These are phyloP conservation scores for Ustulina deusta DNA, from an alignment of 2,329 filamentous ascomycete genomes.

Conservation along the genomic window DNA sequence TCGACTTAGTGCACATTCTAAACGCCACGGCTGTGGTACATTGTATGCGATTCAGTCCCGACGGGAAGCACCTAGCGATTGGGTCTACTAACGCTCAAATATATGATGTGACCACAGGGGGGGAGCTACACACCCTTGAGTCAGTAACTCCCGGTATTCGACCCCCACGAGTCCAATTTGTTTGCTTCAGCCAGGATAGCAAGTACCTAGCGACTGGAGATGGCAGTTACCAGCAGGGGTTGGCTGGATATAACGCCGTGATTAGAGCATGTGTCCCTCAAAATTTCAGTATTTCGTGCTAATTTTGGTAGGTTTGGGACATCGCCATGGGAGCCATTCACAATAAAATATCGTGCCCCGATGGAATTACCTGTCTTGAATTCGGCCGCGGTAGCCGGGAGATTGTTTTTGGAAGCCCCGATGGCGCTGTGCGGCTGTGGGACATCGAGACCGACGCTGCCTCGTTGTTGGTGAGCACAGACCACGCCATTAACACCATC, in stretches of 20 bases:
- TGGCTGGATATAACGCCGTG: no score
- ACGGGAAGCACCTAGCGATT: neutral
- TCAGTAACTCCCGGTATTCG: neutral
- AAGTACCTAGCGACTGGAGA: neutral
- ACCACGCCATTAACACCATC: neutral
- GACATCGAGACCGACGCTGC: neutral
- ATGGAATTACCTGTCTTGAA: neutral
- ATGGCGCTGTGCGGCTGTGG: neutral
- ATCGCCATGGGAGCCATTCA: no score
- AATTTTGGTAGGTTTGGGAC: neutral
- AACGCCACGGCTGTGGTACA: no score
- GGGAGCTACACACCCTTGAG: no score
- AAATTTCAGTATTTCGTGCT: neutral
- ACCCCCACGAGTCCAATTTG: neutral
- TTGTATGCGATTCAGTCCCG: neutral
- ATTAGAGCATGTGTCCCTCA: neutral
- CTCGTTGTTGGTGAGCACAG: neutral
- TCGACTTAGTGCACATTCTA: neutral
- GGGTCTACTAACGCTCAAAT: neutral
- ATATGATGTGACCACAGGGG: neutral
- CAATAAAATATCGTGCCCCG: no score
- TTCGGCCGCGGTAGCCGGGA: neutral
- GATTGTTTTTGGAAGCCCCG: neutral
- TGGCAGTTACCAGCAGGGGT: no score
- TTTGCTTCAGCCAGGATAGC: conserved; percentile 9